Conservation (phyloP, 345 rosid species). For the Citrus sinensis region DNA sequence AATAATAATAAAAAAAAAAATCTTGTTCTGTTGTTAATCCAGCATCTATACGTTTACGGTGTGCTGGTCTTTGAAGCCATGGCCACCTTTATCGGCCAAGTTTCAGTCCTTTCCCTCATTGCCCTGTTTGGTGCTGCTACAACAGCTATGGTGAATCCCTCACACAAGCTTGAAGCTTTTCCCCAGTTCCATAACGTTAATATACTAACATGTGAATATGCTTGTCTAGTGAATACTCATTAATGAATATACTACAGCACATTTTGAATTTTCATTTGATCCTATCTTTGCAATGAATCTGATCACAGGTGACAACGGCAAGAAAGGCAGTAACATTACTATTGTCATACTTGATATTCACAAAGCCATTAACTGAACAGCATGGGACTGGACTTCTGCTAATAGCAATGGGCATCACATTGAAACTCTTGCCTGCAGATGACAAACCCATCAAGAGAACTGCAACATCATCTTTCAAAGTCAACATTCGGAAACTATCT, state of each 20-base stretch:
- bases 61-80: conserved; percentile 89
- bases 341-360: conserved; percentile 80
- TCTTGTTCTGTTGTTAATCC: conserved; percentile 17
- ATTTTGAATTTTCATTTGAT: neutral
- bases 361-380: conserved; percentile 81
- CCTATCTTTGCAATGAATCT: neutral
- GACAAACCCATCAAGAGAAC: conserved; percentile 21
- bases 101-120: conserved; percentile 86
- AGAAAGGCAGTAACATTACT: conserved; percentile 73
- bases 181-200: neutral
- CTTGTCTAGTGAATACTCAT: neutral
- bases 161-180: neutral
- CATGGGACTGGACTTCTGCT: conserved; percentile 71
- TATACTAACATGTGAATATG: neutral
- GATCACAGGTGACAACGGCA: conserved; percentile 52
- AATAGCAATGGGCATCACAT: conserved; percentile 70
- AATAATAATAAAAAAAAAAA: no score
- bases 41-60: conserved; percentile 92
- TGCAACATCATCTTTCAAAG: conserved; percentile 7
- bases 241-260: neutral
- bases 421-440: conserved; percentile 49
- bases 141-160: conserved; percentile 75
- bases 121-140: conserved; percentile 96
- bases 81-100: conserved; percentile 95
- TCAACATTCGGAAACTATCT: conserved; percentile 4